Evolutionary conservation across 495 filamentous ascomycete species (phyloP).

Genomic region (Daldinia decipiens): DNA sequence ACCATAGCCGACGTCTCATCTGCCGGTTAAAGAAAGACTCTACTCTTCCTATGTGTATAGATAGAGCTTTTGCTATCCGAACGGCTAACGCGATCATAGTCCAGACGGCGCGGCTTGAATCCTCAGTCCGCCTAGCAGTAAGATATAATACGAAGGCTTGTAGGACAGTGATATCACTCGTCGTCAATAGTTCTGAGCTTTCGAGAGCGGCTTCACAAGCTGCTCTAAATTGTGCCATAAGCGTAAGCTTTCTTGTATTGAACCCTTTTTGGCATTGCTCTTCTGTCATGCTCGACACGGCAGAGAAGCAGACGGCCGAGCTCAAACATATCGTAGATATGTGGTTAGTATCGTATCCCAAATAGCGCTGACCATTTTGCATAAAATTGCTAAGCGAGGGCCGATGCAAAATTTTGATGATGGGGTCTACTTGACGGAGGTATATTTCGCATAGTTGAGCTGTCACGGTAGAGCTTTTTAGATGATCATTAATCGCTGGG

Average conservation of each 20-base stretch:
- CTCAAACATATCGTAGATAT: slow-evolving; percentile 5
- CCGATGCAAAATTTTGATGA: slow-evolving; percentile 34
- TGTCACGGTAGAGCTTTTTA: not conserved
- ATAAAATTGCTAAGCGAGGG: slow-evolving; percentile 29
- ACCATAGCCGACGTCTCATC: slow-evolving; percentile 32
- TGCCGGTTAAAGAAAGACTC: slow-evolving; percentile 30
- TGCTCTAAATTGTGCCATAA: slow-evolving; percentile 11
- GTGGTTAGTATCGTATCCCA: slow-evolving; percentile 19
- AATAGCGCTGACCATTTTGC: slow-evolving; percentile 18
- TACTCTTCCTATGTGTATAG: not conserved
- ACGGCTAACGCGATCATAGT: slow-evolving; percentile 30
- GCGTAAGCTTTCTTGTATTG: not conserved
- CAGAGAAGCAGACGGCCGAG: slow-evolving; percentile 31
- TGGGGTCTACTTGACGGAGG: slow-evolving; percentile 30
- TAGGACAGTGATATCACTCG: slow-evolving; percentile 31
- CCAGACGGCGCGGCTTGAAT: slow-evolving; percentile 29
- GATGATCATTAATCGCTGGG: not conserved
- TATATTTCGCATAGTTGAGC: slow-evolving; percentile 35
- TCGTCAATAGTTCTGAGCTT: slow-evolving; percentile 23
- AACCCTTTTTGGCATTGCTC: slow-evolving; percentile 24
- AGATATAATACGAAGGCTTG: slow-evolving; percentile 39
- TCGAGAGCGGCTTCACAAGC: slow-evolving; percentile 28
- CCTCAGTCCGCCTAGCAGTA: slow-evolving; percentile 30
- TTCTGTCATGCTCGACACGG: slow-evolving; percentile 28
- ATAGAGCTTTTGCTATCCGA: slow-evolving; percentile 28